Percentiles rank a stretch among this genome's conserved stretches.
Evolutionary conservation across 257 asterid species (phyloP).

Genomic region (Perilla frutescens): DNA sequence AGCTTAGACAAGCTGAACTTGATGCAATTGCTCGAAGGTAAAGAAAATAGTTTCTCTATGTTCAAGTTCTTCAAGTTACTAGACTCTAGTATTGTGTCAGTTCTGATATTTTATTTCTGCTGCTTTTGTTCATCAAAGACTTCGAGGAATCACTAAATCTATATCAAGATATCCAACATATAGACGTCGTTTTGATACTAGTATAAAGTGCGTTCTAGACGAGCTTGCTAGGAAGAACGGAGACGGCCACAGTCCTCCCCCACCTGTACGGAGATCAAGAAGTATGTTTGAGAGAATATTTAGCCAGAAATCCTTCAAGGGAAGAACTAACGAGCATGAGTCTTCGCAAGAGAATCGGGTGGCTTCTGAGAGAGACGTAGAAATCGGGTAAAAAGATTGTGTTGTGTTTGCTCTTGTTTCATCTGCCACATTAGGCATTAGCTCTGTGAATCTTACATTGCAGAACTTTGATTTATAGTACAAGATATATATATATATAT

Average conservation of each 20-base stretch:
- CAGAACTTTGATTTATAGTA: neutral
- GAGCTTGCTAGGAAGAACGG: conserved; percentile 71
- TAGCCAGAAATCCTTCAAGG: conserved; percentile 67
- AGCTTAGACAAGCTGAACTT: conserved; percentile 80
- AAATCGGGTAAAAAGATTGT: conserved; percentile 46
- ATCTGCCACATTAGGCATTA: neutral
- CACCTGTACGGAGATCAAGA: conserved; percentile 54
- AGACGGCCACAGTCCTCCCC: conserved; percentile 34
- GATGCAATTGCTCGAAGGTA: conserved; percentile 93
- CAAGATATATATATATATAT: neutral
- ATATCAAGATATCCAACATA: conserved; percentile 88
- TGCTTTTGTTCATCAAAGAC: conserved; percentile 45
- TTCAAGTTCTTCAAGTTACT: neutral
- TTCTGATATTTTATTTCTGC: conserved; percentile 20
- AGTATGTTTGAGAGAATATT: conserved; percentile 65
- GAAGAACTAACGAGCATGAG: conserved; percentile 41
- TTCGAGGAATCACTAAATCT: conserved; percentile 86
- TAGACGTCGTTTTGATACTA: conserved; percentile 82
- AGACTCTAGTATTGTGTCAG: neutral
- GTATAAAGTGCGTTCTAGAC: conserved; percentile 58
- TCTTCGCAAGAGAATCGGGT: conserved; percentile 52
- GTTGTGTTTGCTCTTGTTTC: neutral
- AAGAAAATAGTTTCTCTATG: conserved; percentile 11
- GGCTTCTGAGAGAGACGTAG: conserved; percentile 51
- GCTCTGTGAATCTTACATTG: conserved; percentile 19